Conservation (phyloP, 352 stramenopile genomes). For the Pythium vanterpoolii region DNA sequence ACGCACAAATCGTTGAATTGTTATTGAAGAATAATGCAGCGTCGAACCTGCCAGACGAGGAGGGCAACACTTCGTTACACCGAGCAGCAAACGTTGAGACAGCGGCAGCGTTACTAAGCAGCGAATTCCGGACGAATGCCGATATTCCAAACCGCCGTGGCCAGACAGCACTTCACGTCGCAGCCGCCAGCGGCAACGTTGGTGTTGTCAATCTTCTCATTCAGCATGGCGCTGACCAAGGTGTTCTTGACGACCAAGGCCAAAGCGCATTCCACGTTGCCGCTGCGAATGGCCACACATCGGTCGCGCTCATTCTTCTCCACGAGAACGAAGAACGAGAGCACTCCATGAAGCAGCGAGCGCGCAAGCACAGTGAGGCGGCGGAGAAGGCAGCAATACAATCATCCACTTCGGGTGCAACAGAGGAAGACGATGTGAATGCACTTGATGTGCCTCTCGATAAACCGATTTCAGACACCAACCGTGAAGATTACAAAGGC, state of each 20-base stretch:
- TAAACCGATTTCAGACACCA: slow-evolving; percentile 53
- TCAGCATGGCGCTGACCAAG: slow-evolving; percentile 61
- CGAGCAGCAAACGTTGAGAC: slow-evolving; percentile 63
- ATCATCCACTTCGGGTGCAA: not conserved
- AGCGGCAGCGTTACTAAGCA: slow-evolving; percentile 58
- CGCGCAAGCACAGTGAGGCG: slow-evolving; percentile 13
- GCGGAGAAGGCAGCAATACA: not conserved
- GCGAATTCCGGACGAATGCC: slow-evolving; percentile 60
- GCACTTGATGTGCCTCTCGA: not conserved
- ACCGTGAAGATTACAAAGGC: slow-evolving; percentile 77
- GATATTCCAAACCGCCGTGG: slow-evolving; percentile 80
- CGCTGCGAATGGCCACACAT: slow-evolving; percentile 72
- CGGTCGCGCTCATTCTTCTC: slow-evolving; percentile 67
- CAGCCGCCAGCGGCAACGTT: slow-evolving; percentile 63
- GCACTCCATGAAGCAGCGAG: slow-evolving; percentile 11
- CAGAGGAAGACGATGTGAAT: not conserved
- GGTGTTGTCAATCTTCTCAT: slow-evolving; percentile 76
- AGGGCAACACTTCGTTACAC: slow-evolving; percentile 82
- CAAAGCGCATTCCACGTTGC: slow-evolving; percentile 82
- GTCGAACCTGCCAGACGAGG: slow-evolving; percentile 69
- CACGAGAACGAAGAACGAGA: slow-evolving; percentile 51
- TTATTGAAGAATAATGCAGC: slow-evolving; percentile 64
- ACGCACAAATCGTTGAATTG: slow-evolving; percentile 57
- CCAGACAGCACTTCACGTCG: slow-evolving; percentile 72
- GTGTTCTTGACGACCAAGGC: slow-evolving; percentile 79